Conservation (phyloP, 306 rosid species). For the Trichosanthes cucumerina region DNA sequence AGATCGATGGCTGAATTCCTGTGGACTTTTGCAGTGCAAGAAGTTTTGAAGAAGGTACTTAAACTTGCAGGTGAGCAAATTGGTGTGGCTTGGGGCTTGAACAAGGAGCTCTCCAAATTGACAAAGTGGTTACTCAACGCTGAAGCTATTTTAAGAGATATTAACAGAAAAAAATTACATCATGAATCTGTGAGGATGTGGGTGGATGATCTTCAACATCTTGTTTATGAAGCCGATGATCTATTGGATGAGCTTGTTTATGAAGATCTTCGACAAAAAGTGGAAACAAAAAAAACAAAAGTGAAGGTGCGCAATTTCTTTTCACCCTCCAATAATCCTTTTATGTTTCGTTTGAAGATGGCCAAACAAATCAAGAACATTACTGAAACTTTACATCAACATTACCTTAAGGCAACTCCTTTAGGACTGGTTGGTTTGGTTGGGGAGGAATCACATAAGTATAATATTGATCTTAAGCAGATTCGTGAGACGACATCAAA, state of each 20-base stretch:
- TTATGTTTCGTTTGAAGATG: background rate
- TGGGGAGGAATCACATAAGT: background rate
- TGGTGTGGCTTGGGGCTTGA: background rate
- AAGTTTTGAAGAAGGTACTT: background rate
- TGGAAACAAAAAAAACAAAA: background rate
- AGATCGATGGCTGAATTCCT: background rate
- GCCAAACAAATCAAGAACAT: background rate
- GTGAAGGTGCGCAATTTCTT: background rate
- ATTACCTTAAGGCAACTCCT: background rate
- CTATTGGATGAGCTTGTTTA: conserved; percentile 4
- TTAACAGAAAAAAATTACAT: background rate
- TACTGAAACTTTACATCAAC: background rate
- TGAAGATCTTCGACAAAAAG: background rate
- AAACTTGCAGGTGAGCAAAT: background rate
- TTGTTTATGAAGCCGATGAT: background rate
- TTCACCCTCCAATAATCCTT: background rate
- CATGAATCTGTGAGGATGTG: background rate
- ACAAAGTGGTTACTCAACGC: background rate
- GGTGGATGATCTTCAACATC: background rate
- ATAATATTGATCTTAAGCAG: background rate
- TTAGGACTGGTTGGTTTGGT: background rate
- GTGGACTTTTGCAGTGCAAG: background rate
- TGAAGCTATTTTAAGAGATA: background rate
- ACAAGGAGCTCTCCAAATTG: background rate
- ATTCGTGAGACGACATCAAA: background rate